Evolutionary conservation across 345 rosid species (phyloP), one percentile per base, ranked within the genome.

Genomic region (Pistacia atlantica): DNA sequence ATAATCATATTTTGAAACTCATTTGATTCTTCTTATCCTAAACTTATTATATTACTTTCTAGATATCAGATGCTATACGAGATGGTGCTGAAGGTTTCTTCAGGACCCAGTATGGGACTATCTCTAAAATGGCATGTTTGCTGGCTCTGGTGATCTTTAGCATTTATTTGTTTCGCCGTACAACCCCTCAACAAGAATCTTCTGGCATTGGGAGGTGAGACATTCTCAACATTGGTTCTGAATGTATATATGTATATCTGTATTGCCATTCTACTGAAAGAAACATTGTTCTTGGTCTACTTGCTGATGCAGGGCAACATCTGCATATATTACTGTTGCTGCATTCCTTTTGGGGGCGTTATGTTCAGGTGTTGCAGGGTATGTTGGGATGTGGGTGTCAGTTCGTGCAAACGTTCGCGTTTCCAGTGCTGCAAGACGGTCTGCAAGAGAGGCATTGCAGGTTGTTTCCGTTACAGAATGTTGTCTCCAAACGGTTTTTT

Each of bases 331-430:
- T 79, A 96, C 97, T 78, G 99, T 96, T 79, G 95, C 92, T 77
- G 86, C 97, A 82, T 96, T 96, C 86, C 97, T 96, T 66, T 75
- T 93, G 83, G 99, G 99, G 33, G 98, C 99, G 37, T 64, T 96
- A 60, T 96, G 99, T 81, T 94, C 98, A 17, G 99, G 98, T 84
- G 58, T 90, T 72, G 97, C 98, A 1, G 99, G 99, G 73, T 96
- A 93, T 83, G 91, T 94, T 82, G 98, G 99, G 62, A 96, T 96
- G 99, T 96, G 98, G 99, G 99, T 96, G 65, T 96, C 99, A 18
- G 99, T 96, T 65, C 98, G 99, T 83, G 99, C 99, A 81, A 96
- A 96, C 84, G 99, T 96, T 76, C 90, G 99, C 77, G 98, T 96
- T 71, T 87, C 99, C 65, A 92, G 99, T 86, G 98, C 99, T 60